Percentiles rank a stretch among this genome's conserved stretches.
Evolutionary conservation across 2,329 filamentous ascomycete species (phyloP).

Genomic region (Cordyceps sp.): DNA sequence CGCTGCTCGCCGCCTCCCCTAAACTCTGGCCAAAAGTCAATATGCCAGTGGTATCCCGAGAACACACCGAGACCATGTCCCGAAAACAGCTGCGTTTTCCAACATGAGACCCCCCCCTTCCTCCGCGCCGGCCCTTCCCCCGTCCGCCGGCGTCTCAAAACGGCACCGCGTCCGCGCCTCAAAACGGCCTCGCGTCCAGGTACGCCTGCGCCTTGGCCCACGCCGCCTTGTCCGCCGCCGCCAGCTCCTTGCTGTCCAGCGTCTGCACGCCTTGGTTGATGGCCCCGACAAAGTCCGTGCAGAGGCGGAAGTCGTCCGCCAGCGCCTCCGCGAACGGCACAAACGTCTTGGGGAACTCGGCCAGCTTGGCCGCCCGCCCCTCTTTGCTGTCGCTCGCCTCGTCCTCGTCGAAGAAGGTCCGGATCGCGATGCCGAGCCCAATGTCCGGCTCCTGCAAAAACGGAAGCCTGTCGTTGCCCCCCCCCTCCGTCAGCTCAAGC

Average conservation of each 20-base stretch:
- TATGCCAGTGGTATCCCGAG: too few relatives aligned
- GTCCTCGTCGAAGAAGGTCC: conserved; percentile 63
- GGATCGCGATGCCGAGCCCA: conserved; percentile 61
- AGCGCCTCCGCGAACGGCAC: conserved; percentile 44
- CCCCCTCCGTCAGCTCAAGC: conserved; percentile 5
- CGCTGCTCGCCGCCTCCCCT: too few relatives aligned
- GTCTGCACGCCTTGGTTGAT: conserved; percentile 40
- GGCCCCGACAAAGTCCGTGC: conserved; percentile 40
- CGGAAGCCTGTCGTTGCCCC: conserved; percentile 40
- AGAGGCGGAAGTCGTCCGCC: conserved; percentile 40
- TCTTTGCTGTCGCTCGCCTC: conserved; percentile 37
- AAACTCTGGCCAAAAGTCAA: too few relatives aligned
- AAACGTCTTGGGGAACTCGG: conserved; percentile 33
- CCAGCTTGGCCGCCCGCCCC: conserved; percentile 24
- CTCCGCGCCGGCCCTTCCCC: too few relatives aligned
- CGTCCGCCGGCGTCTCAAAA: neutral
- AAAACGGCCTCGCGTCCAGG: conserved; percentile 26
- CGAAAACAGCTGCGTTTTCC: too few relatives aligned
- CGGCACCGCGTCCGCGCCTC: conserved; percentile 2
- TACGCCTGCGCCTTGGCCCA: conserved; percentile 42
- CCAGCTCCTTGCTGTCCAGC: conserved; percentile 29
- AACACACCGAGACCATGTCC: too few relatives aligned
- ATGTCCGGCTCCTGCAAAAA: conserved; percentile 57
- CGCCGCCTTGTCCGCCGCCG: conserved; percentile 25
- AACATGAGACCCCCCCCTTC: too few relatives aligned